Percentiles rank a stretch among this genome's conserved stretches.
Evolutionary conservation across 2,329 filamentous ascomycete species (phyloP).

Genomic region (Epichloe uncinata): DNA sequence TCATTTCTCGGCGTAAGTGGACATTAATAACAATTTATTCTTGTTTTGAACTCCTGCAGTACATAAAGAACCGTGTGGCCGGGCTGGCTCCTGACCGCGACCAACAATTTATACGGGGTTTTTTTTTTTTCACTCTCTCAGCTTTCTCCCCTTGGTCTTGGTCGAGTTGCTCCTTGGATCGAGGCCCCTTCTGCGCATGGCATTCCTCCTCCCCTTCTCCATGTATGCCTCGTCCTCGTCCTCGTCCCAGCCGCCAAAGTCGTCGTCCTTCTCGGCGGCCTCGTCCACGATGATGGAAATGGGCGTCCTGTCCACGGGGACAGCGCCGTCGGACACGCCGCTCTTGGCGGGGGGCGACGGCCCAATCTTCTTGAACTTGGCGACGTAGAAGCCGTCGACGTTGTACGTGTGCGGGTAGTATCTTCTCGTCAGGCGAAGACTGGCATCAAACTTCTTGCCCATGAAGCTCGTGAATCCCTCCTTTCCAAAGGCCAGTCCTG

Average conservation of each 20-base stretch:
- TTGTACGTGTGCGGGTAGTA: constrained; percentile 91
- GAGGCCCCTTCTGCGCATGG: constrained; percentile 59
- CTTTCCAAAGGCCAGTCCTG: constrained; percentile 77
- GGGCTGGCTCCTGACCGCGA: not conserved
- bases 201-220: constrained; percentile 57
- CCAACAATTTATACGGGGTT: too few species aligned
- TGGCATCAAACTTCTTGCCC: constrained; percentile 82
- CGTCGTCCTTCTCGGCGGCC: constrained; percentile 30
- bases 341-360: constrained; percentile 47
- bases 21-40: not conserved
- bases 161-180: constrained; percentile 47
- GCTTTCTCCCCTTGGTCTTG: constrained; percentile 13
- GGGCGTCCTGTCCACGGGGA: constrained; percentile 55
- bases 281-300: constrained; percentile 38
- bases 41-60: not conserved
- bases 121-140: too few species aligned
- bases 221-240: constrained; percentile 61
- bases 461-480: constrained; percentile 85
- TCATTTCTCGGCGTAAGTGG: not conserved
- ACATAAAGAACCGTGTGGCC: not conserved
- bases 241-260: constrained; percentile 63
- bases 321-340: constrained; percentile 18
- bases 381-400: constrained; percentile 96
- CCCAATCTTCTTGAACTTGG: constrained; percentile 89
- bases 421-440: constrained; percentile 67